These are phyloP conservation scores for Anthoceros angustus DNA, from an alignment of 225 moss, liverwort and hornwort species.

Conservation along the genomic window DNA sequence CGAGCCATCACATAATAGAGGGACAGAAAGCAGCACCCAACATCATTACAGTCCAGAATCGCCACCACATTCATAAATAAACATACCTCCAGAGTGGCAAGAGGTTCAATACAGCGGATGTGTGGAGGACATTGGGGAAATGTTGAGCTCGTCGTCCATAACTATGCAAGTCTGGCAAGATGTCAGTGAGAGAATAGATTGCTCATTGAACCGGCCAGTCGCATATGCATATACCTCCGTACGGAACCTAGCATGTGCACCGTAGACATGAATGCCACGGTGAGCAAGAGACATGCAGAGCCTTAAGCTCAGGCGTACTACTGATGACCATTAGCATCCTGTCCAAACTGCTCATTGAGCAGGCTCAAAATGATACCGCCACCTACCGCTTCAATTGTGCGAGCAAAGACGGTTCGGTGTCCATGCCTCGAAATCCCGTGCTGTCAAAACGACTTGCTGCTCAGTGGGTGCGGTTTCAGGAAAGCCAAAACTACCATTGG, in stretches of 20 bases:
- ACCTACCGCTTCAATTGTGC: conserved; percentile 87
- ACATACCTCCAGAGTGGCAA: conserved; percentile 43
- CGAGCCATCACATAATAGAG: background rate
- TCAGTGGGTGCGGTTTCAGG: conserved; percentile 13
- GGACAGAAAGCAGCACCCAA: background rate
- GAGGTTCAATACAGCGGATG: conserved; percentile 47
- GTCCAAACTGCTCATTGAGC: conserved; percentile 78
- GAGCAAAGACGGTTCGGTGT: conserved; percentile 81
- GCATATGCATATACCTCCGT: conserved; percentile 84
- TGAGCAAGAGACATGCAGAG: background rate
- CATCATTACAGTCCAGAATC: background rate
- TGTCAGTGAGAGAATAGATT: conserved; percentile 80
- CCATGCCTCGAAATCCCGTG: conserved; percentile 90
- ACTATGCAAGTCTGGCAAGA: conserved; percentile 86
- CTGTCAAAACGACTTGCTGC: conserved; percentile 19
- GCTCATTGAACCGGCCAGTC: conserved; percentile 81
- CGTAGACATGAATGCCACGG: conserved; percentile 22
- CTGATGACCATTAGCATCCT: conserved; percentile 62
- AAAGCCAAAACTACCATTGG: background rate
- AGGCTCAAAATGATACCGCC: conserved; percentile 77
- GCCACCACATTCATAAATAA: background rate
- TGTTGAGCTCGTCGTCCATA: conserved; percentile 95
- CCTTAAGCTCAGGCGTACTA: too few species aligned
- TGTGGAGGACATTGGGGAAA: conserved; percentile 74
- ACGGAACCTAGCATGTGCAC: conserved; percentile 91